Evolutionary conservation across 805 yeast genomes (phyloP).

Genomic region (Wickerhamiella occidentalis): DNA sequence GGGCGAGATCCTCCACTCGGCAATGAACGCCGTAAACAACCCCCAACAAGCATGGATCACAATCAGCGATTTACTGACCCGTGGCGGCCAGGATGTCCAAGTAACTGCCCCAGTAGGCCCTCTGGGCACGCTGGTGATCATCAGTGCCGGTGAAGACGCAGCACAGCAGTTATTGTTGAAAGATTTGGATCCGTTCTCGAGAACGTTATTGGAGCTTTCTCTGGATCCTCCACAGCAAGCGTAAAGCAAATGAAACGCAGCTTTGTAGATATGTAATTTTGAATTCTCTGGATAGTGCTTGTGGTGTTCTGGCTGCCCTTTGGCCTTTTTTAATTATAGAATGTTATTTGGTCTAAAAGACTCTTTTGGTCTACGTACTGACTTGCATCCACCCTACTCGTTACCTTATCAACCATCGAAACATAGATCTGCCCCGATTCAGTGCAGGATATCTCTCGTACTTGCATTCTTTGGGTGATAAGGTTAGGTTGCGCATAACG

Average conservation of each 20-base stretch:
- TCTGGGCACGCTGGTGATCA: constrained; percentile 1
- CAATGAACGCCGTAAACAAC: neutral
- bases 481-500: no score
- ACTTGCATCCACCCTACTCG: no score
- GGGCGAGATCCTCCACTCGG: constrained; percentile 1
- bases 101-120: neutral
- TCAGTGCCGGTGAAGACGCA: constrained; percentile 4
- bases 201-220: constrained; percentile 7
- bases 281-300: no score
- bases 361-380: no score
- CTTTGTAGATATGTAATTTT: neutral
- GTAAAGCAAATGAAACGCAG: constrained; percentile 3
- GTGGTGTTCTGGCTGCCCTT: no score
- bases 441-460: no score
- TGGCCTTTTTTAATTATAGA: no score
- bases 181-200: constrained; percentile 8
- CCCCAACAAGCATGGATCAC: constrained; percentile 8
- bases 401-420: no score
- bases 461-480: no score
- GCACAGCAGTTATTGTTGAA: neutral
- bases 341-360: no score
- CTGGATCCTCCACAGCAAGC: constrained; percentile 3
- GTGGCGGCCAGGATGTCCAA: constrained; percentile 6
- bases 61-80: constrained; percentile 1
- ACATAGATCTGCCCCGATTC: no score